These are phyloP conservation scores for Saccharomycopsis synnaedendra DNA, from an alignment of 805 yeast species.

Conservation along the genomic window DNA sequence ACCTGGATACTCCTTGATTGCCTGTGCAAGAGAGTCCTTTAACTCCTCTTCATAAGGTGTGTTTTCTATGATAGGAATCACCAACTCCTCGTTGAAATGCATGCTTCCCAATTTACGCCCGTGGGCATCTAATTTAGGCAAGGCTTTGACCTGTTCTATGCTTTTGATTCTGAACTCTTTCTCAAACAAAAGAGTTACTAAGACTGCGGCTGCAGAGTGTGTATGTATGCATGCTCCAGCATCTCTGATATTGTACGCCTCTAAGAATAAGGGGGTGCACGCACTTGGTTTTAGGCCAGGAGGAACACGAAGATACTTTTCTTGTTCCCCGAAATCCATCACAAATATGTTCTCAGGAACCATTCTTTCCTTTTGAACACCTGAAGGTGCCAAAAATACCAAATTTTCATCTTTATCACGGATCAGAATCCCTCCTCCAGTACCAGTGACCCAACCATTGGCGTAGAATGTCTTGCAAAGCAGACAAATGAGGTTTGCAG, in stretches of 20 bases:
- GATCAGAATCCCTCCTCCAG: constrained; percentile 92
- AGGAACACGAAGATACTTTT: constrained; percentile 51
- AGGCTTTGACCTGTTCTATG: constrained; percentile 88
- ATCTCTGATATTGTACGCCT: constrained; percentile 52
- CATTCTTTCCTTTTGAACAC: constrained; percentile 88
- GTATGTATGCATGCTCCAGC: constrained; percentile 95
- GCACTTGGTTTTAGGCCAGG: constrained; percentile 73
- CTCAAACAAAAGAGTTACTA: constrained; percentile 61
- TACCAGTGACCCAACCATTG: constrained; percentile 89
- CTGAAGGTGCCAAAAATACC: constrained; percentile 85
- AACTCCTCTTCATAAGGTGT: constrained; percentile 82
- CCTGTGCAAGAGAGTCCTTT: constrained; percentile 49
- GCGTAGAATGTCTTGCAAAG: constrained; percentile 66
- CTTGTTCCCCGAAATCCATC: constrained; percentile 10
- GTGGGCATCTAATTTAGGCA: constrained; percentile 48
- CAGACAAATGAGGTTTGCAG: constrained; percentile 78
- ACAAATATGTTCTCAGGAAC: constrained; percentile 74
- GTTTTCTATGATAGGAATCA: constrained; percentile 85
- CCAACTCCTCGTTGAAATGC: constrained; percentile 61
- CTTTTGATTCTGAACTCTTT: constrained; percentile 65
- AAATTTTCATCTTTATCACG: constrained; percentile 31
- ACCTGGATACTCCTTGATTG: constrained; percentile 60
- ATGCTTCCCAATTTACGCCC: constrained; percentile 42
- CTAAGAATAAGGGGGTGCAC: constrained; percentile 80
- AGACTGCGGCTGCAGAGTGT: constrained; percentile 81